Percentiles rank a stretch among this genome's conserved stretches.
These are phyloP conservation scores for Calonectria fujianensis DNA, from an alignment of 2,329 filamentous ascomycete genomes.

Conservation along the genomic window DNA sequence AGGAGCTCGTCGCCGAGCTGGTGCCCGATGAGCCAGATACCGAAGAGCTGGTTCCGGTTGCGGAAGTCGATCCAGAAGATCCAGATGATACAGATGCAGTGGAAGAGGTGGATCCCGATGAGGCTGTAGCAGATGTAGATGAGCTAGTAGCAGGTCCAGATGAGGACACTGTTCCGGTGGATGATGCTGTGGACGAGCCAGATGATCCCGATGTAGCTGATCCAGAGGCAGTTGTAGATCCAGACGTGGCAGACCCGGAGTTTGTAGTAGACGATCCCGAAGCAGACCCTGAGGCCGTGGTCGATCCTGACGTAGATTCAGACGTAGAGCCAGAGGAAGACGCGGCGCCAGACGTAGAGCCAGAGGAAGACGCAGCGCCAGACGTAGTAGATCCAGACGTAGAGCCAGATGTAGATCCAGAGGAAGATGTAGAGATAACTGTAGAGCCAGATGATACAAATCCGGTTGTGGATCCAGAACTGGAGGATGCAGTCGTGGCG, in stretches of 20 bases:
- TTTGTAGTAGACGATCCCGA: background rate
- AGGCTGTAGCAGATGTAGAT: background rate
- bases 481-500: too few relatives aligned
- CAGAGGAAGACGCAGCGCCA: background rate
- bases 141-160: constrained; percentile 4
- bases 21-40: constrained; percentile 12
- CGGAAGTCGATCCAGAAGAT: background rate
- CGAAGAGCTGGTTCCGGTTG: constrained; percentile 2
- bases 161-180: background rate
- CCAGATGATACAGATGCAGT: background rate
- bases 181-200: background rate
- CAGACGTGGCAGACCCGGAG: background rate
- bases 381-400: background rate
- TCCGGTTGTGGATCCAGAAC: background rate
- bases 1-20: constrained; percentile 14
- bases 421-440: background rate
- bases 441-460: too few relatives aligned
- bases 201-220: background rate
- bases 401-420: too few relatives aligned
- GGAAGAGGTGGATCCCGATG: background rate
- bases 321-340: background rate
- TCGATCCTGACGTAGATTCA: background rate
- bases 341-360: background rate
- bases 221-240: background rate
- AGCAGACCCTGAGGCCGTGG: background rate